A percentile compares a stretch with the other conserved stretches of the same genome.
Evolutionary conservation across 768 basidiomycete genomes (phyloP).

Genomic region (Mycena indigotica): DNA sequence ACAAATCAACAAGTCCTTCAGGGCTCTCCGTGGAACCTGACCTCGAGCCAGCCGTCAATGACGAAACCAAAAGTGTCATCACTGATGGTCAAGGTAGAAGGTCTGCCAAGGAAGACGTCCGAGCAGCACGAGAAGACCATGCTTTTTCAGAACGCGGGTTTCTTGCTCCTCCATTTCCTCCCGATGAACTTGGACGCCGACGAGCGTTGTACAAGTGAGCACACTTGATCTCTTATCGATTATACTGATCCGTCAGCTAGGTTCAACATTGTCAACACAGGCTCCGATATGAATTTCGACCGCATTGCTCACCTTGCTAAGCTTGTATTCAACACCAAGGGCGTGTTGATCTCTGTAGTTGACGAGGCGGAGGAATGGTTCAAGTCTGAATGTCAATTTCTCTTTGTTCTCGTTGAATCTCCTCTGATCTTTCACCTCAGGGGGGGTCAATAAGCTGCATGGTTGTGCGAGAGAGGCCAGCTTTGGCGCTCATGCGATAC

Average conservation of each 20-base stretch:
- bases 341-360: constrained; percentile 80
- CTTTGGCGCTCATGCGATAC: constrained; percentile 80
- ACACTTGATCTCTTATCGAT: background rate
- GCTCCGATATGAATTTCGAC: constrained; percentile 88
- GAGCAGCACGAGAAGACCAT: constrained; percentile 66
- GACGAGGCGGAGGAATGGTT: constrained; percentile 88
- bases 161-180: constrained; percentile 80
- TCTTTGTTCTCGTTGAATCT: constrained; percentile 3
- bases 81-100: constrained; percentile 25
- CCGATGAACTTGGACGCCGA: constrained; percentile 79
- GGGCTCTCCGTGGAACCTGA: background rate
- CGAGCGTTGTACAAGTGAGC: constrained; percentile 83
- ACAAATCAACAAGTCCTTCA: background rate
- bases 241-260: constrained; percentile 36
- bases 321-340: constrained; percentile 88
- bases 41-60: background rate
- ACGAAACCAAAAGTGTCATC: background rate
- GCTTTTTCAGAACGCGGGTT: constrained; percentile 67
- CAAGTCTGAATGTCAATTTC: constrained; percentile 77
- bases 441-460: constrained; percentile 50
- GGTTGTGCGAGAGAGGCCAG: constrained; percentile 52
- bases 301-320: constrained; percentile 91
- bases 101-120: constrained; percentile 38
- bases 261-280: constrained; percentile 89
- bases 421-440: constrained; percentile 28